Evolutionary conservation across 768 basidiomycete genomes (phyloP).

Genomic region (Lactarius trivialis): DNA sequence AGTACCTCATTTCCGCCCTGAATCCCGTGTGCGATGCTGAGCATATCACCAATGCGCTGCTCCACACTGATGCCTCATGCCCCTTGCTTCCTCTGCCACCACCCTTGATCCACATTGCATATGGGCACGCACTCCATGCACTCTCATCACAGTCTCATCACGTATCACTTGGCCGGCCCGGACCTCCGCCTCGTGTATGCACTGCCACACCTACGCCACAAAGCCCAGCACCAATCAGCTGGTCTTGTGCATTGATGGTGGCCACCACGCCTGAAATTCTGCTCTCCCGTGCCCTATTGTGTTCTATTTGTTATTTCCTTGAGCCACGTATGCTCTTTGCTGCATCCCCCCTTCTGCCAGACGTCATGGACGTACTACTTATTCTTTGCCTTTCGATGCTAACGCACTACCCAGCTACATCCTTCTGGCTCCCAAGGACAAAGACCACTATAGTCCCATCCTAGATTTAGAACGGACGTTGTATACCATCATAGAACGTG

Average conservation of each 20-base stretch:
- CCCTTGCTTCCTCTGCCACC: background rate
- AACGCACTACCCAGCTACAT: conserved; percentile 47
- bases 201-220: background rate
- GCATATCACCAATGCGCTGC: background rate
- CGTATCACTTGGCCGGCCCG: conserved; percentile 3
- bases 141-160: background rate
- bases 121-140: background rate
- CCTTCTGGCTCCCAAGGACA: conserved; percentile 73
- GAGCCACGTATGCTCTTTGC: background rate
- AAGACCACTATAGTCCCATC: conserved; percentile 83
- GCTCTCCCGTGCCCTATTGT: background rate
- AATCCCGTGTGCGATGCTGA: background rate
- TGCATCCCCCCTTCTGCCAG: background rate
- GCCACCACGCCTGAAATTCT: background rate
- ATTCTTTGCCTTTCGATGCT: background rate
- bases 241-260: background rate
- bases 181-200: background rate
- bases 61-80: conserved; percentile 3
- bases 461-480: conserved; percentile 69
- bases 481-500: conserved; percentile 63
- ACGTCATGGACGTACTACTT: conserved; percentile 5
- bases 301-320: background rate
- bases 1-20: conserved; percentile 6
- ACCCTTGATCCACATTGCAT: conserved; percentile 10
- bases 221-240: background rate